A percentile compares a stretch with the other conserved stretches of the same genome.
phyloP scores from a whole-genome alignment of 768 basidiomycete genomes.

The Trametes gibbosa region DNA sequence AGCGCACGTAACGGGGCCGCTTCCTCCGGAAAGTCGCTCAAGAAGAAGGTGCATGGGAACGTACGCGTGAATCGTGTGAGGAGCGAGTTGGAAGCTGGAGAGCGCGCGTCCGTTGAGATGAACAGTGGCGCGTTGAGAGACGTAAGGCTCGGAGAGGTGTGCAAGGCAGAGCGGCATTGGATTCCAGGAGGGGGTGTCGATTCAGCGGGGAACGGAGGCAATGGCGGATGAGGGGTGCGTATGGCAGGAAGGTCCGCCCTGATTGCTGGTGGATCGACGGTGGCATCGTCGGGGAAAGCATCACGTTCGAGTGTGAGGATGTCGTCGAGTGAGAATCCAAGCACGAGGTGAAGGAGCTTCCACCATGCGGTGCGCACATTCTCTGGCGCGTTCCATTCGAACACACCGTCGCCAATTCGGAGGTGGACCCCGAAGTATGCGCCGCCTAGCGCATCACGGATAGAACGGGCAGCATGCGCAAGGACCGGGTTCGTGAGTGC shows the following conservation, averaged over 20 bases:
- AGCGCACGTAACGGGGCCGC: constrained; percentile 34
- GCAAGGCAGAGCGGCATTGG: constrained; percentile 40
- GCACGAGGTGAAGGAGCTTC: constrained; percentile 48
- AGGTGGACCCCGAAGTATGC: constrained; percentile 64
- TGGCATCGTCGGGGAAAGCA: constrained; percentile 12
- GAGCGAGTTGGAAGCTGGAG: constrained; percentile 39
- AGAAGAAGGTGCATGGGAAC: constrained; percentile 64
- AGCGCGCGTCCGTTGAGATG: constrained; percentile 58
- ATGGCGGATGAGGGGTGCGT: constrained; percentile 28
- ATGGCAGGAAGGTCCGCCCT: constrained; percentile 22
- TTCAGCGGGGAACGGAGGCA: constrained; percentile 25
- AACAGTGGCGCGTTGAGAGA: constrained; percentile 59
- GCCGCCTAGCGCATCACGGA: constrained; percentile 42
- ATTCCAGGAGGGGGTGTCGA: constrained; percentile 7
- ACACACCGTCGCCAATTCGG: constrained; percentile 67
- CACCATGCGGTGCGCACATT: constrained; percentile 56
- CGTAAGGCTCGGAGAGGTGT: constrained; percentile 39
- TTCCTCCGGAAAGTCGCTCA: constrained; percentile 45
- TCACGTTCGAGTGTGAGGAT: constrained; percentile 16
- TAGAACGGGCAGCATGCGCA: constrained; percentile 39
- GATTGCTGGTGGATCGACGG: constrained; percentile 17
- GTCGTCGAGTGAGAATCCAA: constrained; percentile 37
- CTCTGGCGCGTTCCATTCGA: constrained; percentile 38
- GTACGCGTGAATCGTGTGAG: constrained; percentile 46
- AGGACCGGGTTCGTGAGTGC: constrained; percentile 51